Evolutionary conservation across 352 stramenopile genomes (phyloP), one percentile per base, ranked within the genome.

Genomic region (Phytopythium oedochilum): DNA sequence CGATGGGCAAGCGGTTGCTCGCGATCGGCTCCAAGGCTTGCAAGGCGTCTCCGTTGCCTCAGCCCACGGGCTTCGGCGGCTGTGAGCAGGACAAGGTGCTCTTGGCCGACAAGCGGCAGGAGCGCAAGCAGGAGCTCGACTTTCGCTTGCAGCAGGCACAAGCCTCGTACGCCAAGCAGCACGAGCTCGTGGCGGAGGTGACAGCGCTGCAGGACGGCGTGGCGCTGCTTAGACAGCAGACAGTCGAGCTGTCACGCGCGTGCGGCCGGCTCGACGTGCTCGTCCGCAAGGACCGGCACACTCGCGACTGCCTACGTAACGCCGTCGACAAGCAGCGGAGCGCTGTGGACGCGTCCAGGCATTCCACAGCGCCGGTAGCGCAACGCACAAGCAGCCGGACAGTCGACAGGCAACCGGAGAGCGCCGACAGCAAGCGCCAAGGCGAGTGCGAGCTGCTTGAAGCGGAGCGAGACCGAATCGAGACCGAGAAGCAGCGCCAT

Each of bases 251-350:
- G 8, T 79, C 69, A 32, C 72, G 68, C 25, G 67, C 43, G 11
- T 63, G 75, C 1, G 66, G 61, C 10, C 70, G 74, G 3, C 54
- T 86, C 6, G 71, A 80, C 2, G 73, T 75, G 6, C 64, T 78
- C 25, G 86, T 75, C 64, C 79, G 82, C 28, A 86, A 84, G 52
- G 70, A 88, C 34, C 50, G 68, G 20, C 74, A 91, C 28, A 56
- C 87, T 3, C 68, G 73, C 31, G 66, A 86, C 40, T 88, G 78
- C 49, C 55, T 86, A 3, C 53, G 54, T 15, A 40, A 47, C 15
- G 48, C 53, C 2, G 64, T 31, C n/a, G 51, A 56, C 6, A 59
- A 59, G 22, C 42, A 49, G 17, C 14, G 17, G n/a, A 25, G 20
- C 10, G 32, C 53, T 18, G 34, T 40, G 1, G 22, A 17, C 10